phyloP scores from a whole-genome alignment of 1,284 basidiomycete species.

The Rhizoctonia solani region DNA sequence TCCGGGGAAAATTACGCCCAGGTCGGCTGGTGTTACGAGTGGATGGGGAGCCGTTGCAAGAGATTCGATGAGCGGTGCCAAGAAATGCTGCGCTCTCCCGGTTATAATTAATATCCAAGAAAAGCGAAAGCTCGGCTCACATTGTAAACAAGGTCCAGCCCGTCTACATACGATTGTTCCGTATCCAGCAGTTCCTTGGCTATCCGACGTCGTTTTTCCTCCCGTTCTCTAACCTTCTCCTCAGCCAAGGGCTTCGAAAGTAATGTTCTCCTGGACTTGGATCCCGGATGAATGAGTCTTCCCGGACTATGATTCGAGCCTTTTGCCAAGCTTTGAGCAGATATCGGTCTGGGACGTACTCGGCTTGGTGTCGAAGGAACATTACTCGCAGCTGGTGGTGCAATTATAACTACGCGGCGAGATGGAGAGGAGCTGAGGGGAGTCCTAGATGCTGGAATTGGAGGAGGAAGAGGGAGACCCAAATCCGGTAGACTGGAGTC shows the following conservation, averaged over 20 bases:
- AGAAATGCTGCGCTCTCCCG: conserved; percentile 61
- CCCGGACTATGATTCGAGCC: neutral
- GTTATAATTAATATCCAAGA: neutral
- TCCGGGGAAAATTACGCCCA: conserved; percentile 83
- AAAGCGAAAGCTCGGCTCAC: conserved; percentile 49
- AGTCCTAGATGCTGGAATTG: conserved; percentile 3
- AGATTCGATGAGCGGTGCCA: conserved; percentile 73
- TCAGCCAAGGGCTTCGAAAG: neutral
- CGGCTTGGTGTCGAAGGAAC: conserved; percentile 2
- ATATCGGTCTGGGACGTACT: neutral
- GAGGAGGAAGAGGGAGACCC: neutral
- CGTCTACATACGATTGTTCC: conserved; percentile 77
- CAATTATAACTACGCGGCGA: conserved; percentile 4
- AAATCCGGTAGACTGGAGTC: conserved; percentile 25
- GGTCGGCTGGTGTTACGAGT: conserved; percentile 66
- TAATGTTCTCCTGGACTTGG: neutral
- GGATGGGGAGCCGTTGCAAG: conserved; percentile 66
- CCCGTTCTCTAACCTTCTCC: conserved; percentile 48
- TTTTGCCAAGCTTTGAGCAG: neutral
- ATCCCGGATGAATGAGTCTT: neutral
- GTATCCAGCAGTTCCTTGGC: conserved; percentile 79
- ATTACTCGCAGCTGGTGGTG: neutral
- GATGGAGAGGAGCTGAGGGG: conserved; percentile 19
- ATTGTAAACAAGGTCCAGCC: conserved; percentile 78
- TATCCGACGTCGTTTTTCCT: conserved; percentile 58